Percentiles rank a stretch among this genome's conserved stretches.
phyloP scores from a whole-genome alignment of 768 basidiomycete genomes.

The Suillus decipiens region DNA sequence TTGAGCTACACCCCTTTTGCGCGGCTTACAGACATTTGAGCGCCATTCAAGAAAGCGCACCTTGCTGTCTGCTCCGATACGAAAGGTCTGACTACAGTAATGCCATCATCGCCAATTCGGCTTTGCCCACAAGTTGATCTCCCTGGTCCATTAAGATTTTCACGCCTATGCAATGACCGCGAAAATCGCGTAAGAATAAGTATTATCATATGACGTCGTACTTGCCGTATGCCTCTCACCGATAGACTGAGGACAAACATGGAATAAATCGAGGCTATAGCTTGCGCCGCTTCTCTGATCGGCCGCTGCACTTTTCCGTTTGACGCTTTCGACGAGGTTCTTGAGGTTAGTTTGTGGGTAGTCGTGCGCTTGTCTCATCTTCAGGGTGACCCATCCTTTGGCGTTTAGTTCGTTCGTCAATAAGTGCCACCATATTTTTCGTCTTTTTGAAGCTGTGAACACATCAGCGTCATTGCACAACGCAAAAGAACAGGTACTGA shows the following conservation, averaged over 20 bases:
- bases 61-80: not conserved
- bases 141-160: not conserved
- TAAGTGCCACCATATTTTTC: conserved; percentile 81
- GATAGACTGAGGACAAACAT: not conserved
- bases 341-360: conserved; percentile 43
- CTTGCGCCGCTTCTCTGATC: conserved; percentile 40
- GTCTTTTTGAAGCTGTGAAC: conserved; percentile 84
- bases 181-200: not conserved
- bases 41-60: not conserved
- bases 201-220: not conserved
- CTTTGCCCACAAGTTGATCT: not conserved
- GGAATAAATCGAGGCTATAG: conserved; percentile 16
- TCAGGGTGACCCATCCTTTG: conserved; percentile 39
- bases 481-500: conserved; percentile 42
- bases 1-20: not conserved
- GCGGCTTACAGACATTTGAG: not conserved
- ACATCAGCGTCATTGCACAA: not conserved
- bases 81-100: not conserved
- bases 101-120: not conserved
- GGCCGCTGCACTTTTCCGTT: conserved; percentile 62
- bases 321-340: conserved; percentile 82
- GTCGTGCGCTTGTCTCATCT: not conserved
- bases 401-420: conserved; percentile 79
- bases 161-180: not conserved
- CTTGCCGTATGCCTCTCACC: not conserved